Conservation (phyloP, 331 rosid genomes). For the Saraca asoca region DNA sequence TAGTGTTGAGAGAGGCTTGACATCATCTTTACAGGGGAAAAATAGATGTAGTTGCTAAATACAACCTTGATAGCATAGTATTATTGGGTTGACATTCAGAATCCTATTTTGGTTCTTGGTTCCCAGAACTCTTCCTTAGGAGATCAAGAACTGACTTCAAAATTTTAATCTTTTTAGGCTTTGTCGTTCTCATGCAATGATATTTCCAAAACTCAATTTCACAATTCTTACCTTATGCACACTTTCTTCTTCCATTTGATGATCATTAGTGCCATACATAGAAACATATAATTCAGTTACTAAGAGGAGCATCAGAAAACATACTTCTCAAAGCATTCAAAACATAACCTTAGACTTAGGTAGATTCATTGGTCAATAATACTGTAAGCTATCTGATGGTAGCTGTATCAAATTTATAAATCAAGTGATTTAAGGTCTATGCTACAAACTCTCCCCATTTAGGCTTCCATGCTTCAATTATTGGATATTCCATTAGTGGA, state of each 20-base stretch:
- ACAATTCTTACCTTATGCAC: slow-evolving; percentile 94
- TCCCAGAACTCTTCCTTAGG: slow-evolving; percentile 59
- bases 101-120: slow-evolving; percentile 44
- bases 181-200: slow-evolving; percentile 69
- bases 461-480: slow-evolving; percentile 94
- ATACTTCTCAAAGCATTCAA: slow-evolving; percentile 92
- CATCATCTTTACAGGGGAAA: slow-evolving; percentile 85
- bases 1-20: slow-evolving; percentile 72
- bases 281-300: too few species aligned
- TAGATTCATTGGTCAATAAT: slow-evolving; percentile 81
- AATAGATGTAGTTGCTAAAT: slow-evolving; percentile 90
- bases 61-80: slow-evolving; percentile 87
- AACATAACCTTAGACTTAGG: slow-evolving; percentile 87
- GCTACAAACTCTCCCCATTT: slow-evolving; percentile 99
- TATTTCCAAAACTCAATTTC: slow-evolving; percentile 97
- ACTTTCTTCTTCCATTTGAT: slow-evolving; percentile 83
- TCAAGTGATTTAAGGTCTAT: slow-evolving; percentile 89
- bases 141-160: slow-evolving; percentile 92
- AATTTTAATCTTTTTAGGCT: slow-evolving; percentile 87
- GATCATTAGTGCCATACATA: too few species aligned
- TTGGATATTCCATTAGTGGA: too few species aligned
- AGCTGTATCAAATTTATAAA: slow-evolving; percentile 93
- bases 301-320: slow-evolving; percentile 90
- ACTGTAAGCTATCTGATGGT: slow-evolving; percentile 97
- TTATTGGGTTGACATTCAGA: slow-evolving; percentile 58